These are phyloP conservation scores for Chaetoscypha palmicola DNA, from an alignment of 2,329 filamentous ascomycete genomes.

Conservation along the genomic window DNA sequence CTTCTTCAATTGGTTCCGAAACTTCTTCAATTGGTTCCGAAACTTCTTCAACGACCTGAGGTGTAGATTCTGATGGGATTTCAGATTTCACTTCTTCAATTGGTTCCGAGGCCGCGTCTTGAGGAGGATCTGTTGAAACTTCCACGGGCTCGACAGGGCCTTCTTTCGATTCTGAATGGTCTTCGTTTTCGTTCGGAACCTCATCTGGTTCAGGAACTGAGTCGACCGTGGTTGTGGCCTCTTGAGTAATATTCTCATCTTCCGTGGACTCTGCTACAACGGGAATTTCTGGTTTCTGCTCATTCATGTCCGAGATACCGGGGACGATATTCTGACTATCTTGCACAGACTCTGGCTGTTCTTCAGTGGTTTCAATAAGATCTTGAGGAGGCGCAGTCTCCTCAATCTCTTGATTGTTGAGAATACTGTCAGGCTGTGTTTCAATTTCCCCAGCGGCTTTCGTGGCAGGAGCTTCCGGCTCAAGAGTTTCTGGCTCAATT, in stretches of 20 bases:
- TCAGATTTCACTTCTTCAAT: constrained; percentile 8
- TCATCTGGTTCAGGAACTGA: not conserved
- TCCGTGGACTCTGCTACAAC: constrained; percentile 2
- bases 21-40: constrained; percentile 3
- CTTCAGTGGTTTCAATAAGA: not conserved
- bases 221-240: not conserved
- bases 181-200: too few species aligned
- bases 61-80: not conserved
- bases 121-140: too few species aligned
- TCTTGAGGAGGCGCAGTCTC: not conserved
- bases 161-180: too few species aligned
- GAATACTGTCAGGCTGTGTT: too few species aligned
- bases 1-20: not conserved
- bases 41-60: not conserved
- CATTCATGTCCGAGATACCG: too few species aligned
- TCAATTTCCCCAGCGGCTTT: not conserved
- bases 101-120: constrained; percentile 2
- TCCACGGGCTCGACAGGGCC: too few species aligned
- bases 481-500: not conserved
- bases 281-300: constrained; percentile 1
- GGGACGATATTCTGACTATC: not conserved
- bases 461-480: not conserved
- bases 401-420: not conserved
- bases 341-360: not conserved
- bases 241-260: not conserved